Evolutionary conservation across 805 yeast genomes (phyloP), one percentile per base, ranked within the genome.

Genomic region (Aciculoconidium aculeatum): DNA sequence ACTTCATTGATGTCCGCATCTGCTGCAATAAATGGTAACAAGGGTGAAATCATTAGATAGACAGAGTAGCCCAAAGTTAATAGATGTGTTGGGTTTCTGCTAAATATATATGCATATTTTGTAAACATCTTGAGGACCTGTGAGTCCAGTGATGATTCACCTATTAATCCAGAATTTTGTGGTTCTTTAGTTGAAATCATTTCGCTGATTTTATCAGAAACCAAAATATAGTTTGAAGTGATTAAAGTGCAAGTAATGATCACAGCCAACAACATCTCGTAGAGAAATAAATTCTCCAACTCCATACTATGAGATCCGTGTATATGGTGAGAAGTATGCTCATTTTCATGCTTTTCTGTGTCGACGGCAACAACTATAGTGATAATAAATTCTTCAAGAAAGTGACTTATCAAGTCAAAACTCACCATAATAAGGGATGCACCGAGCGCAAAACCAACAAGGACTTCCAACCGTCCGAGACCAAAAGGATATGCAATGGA

Each of bases 401-500:
- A 67, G 54, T 90, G 98, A 26, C 94, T 84, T 25, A 84, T 59
- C 30, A 92, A 62, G 54, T 90, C 97, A 29, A 86, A 72, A 0
- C 97, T 96, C 36, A 90, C 94, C 72, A 88, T 90, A 14, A 88
- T 65, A 37, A 90, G 68, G 1, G 94, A 80, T 1, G 90, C 79
- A 10, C 92, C 76, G 23, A 87, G 62, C 0, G 94, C 95, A 61
- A 88, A 88, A 2, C 94, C 94, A 25, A 82, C 77, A 11, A 90
- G 58, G 0, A 90, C 94, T 48, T 90, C 96, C 10, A 84, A 67
- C 35, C 98, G 67, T n/a, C 94, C 94, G 15, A 90, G 61, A 0
- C 97, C 98, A 63, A 90, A 90, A 1, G 98, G 98, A 40, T 77
- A 82, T 9, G 78, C 77, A 17, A 92, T 64, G 1, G 95, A 82